Evolutionary conservation across 495 filamentous ascomycete genomes (phyloP).

Genomic region (Lophiostoma macrostomum): DNA sequence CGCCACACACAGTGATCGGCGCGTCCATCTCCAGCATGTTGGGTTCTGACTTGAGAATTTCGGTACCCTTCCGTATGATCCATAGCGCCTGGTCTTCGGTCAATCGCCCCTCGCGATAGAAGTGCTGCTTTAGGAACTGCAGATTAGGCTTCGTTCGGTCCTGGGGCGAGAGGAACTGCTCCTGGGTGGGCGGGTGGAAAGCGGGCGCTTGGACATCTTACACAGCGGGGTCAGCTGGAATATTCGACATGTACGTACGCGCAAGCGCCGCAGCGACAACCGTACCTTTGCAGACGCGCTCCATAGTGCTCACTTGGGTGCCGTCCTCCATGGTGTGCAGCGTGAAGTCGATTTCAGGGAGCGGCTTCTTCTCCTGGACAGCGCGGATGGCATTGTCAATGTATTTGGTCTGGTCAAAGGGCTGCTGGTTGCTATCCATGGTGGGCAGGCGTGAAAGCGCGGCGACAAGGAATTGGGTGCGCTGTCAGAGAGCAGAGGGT

Average conservation of each 20-base stretch:
- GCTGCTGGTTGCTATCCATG: conserved; percentile 24
- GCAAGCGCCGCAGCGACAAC: neutral
- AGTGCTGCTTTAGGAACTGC: conserved; percentile 92
- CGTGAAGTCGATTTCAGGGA: conserved; percentile 97
- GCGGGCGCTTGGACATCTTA: conserved; percentile 95
- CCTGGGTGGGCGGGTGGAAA: conserved; percentile 81
- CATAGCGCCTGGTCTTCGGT: conserved; percentile 96
- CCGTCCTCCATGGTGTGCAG: conserved; percentile 98
- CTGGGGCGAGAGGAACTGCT: conserved; percentile 73
- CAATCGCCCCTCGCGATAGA: conserved; percentile 93
- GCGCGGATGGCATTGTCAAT: conserved; percentile 58
- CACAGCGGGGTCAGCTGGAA: conserved; percentile 29
- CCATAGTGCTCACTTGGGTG: conserved; percentile 86
- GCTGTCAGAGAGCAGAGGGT: neutral
- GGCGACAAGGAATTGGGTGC: conserved; percentile 12
- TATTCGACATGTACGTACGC: neutral
- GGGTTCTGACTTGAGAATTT: conserved; percentile 80
- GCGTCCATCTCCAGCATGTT: conserved; percentile 99
- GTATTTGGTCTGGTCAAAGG: conserved; percentile 36
- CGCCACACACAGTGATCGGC: conserved; percentile 98
- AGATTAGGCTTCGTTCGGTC: conserved; percentile 88
- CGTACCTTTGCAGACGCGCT: conserved; percentile 96
- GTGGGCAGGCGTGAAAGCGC: conserved; percentile 3
- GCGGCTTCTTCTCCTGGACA: conserved; percentile 85
- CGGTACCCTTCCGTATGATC: conserved; percentile 82